These are phyloP conservation scores for Peziza echinospora DNA, from an alignment of 495 filamentous ascomycete species.

Conservation along the genomic window DNA sequence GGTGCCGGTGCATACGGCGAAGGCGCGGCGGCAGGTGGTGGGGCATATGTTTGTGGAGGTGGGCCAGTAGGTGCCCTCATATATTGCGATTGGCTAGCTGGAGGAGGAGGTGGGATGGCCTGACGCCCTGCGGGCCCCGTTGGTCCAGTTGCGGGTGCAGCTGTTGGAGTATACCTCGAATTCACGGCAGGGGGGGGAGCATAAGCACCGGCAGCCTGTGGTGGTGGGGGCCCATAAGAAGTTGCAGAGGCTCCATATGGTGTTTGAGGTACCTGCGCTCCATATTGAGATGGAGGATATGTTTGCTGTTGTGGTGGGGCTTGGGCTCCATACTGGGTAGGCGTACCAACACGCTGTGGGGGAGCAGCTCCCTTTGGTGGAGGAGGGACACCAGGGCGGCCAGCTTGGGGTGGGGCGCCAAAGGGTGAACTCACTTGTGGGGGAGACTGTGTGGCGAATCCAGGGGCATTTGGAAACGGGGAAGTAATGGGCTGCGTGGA, in stretches of 20 bases:
- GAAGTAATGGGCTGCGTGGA: constrained; percentile 37
- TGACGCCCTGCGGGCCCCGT: constrained; percentile 49
- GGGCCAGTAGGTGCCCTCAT: neutral
- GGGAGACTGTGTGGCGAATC: constrained; percentile 20
- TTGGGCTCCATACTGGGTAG: constrained; percentile 8
- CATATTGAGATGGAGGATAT: constrained; percentile 28
- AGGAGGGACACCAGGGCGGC: constrained; percentile 28
- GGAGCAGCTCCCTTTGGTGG: constrained; percentile 34
- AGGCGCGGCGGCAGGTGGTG: constrained; percentile 10
- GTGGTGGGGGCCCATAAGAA: constrained; percentile 50
- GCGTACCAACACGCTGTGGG: constrained; percentile 28
- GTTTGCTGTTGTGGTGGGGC: constrained; percentile 23
- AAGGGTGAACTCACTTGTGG: constrained; percentile 20
- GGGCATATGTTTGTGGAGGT: neutral
- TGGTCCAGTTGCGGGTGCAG: constrained; percentile 9
- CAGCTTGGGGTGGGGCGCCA: constrained; percentile 21
- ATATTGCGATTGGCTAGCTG: constrained; percentile 16
- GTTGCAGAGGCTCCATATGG: constrained; percentile 41
- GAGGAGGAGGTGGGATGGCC: constrained; percentile 61
- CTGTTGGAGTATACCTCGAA: constrained; percentile 24
- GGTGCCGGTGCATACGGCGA: constrained; percentile 28
- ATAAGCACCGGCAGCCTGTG: constrained; percentile 20
- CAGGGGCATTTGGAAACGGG: constrained; percentile 29
- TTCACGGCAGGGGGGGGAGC: constrained; percentile 27
- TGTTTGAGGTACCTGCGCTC: no score